Conservation (phyloP, 257 asterid species). For the Sherardia arvensis region DNA sequence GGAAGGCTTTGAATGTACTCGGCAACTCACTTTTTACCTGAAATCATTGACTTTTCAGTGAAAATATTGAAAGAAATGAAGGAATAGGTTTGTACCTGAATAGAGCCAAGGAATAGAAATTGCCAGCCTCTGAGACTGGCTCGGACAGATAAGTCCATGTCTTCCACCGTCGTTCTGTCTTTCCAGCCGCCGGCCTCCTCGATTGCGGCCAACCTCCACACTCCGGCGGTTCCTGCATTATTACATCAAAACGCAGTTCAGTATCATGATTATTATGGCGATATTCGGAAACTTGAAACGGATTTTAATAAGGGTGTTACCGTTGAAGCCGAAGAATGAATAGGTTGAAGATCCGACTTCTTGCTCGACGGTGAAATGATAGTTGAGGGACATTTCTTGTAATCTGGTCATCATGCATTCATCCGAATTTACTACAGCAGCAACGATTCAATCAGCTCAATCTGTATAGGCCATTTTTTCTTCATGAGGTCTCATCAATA, state of each 20-base stretch:
- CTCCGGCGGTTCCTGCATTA: constrained; percentile 49
- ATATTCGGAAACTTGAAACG: too few species aligned
- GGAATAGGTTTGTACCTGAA: constrained; percentile 16
- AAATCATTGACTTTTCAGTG: not conserved
- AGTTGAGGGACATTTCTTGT: constrained; percentile 63
- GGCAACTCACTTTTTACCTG: constrained; percentile 35
- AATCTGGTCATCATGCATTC: constrained; percentile 65
- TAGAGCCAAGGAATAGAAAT: constrained; percentile 42
- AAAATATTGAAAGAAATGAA: not conserved
- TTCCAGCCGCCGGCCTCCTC: constrained; percentile 65
- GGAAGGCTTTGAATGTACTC: constrained; percentile 39
- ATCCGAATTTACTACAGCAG: constrained; percentile 47
- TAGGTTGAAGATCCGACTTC: constrained; percentile 60
- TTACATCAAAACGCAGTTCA: not conserved
- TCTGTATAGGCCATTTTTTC: too few species aligned
- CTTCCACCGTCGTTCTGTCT: constrained; percentile 36
- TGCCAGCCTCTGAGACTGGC: constrained; percentile 67
- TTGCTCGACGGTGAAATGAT: constrained; percentile 61
- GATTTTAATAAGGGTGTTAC: too few species aligned
- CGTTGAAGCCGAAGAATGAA: constrained; percentile 58
- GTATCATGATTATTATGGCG: too few species aligned
- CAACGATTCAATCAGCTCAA: not conserved
- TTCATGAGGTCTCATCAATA: too few species aligned
- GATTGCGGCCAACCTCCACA: constrained; percentile 48
- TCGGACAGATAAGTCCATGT: constrained; percentile 58